Evolutionary conservation across 768 basidiomycete species (phyloP).

Genomic region (Naematelia encephala): DNA sequence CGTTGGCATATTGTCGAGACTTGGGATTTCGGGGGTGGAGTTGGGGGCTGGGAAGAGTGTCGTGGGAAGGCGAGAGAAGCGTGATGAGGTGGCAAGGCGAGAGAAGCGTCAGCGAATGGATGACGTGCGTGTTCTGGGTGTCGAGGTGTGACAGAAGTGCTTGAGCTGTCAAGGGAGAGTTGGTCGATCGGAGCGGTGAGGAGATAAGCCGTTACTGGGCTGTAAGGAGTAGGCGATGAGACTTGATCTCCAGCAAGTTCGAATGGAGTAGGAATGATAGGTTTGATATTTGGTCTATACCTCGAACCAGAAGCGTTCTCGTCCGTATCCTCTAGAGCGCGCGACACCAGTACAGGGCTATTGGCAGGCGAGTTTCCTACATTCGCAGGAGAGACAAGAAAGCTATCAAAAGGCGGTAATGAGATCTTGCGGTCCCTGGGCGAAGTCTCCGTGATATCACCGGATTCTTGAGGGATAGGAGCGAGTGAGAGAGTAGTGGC

Average conservation of each 20-base stretch:
- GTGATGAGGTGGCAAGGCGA: too few species aligned
- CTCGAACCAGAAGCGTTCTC: background rate
- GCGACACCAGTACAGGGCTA: background rate
- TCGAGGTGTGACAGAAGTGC: too few species aligned
- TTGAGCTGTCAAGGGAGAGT: background rate
- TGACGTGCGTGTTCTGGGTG: too few species aligned
- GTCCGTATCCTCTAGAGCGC: background rate
- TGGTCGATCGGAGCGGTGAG: slow-evolving; percentile 19
- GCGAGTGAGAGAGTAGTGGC: background rate
- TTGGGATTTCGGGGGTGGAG: too few species aligned
- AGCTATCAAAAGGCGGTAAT: slow-evolving; percentile 19
- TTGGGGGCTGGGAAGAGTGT: too few species aligned
- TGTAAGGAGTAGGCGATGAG: slow-evolving; percentile 17
- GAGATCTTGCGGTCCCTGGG: background rate
- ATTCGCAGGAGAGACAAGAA: slow-evolving; percentile 10
- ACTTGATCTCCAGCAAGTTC: too few species aligned
- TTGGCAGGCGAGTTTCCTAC: background rate
- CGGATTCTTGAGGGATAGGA: background rate
- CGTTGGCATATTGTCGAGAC: too few species aligned
- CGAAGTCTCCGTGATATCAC: background rate
- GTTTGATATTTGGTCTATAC: background rate
- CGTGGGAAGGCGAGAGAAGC: too few species aligned
- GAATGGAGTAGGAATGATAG: slow-evolving; percentile 5
- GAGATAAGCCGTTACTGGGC: slow-evolving; percentile 32
- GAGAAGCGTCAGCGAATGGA: too few species aligned